These are phyloP conservation scores for Pyricularia pennisetigena DNA, from an alignment of 2,329 filamentous ascomycete species.

Conservation along the genomic window DNA sequence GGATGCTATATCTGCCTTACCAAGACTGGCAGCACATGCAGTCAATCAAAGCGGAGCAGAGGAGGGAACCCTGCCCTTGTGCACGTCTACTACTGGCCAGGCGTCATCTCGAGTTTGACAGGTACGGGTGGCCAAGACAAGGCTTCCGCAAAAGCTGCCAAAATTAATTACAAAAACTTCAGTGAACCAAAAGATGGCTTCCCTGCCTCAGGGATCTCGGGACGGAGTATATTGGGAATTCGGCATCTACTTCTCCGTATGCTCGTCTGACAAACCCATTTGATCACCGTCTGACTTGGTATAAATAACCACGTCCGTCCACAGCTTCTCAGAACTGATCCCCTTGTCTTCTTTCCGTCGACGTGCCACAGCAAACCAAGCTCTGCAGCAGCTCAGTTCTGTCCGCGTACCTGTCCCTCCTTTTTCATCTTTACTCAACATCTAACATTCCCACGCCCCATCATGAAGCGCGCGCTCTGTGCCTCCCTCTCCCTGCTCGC, in stretches of 20 bases:
- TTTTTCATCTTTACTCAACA: neutral
- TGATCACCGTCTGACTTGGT: neutral
- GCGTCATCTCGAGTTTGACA: neutral
- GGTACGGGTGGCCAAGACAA: neutral
- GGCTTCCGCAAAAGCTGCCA: neutral
- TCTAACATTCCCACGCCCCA: neutral
- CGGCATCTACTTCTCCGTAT: neutral
- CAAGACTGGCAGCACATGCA: neutral
- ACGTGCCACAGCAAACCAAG: neutral
- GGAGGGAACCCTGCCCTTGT: neutral
- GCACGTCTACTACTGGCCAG: neutral
- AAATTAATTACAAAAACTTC: neutral
- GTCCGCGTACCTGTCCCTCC: neutral
- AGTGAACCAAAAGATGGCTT: neutral
- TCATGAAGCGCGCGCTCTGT: slow-evolving; percentile 6
- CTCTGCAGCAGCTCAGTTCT: neutral
- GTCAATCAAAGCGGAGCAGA: neutral
- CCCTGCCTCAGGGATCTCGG: neutral
- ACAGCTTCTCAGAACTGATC: neutral
- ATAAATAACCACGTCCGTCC: neutral
- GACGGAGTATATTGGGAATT: neutral
- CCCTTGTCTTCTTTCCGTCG: neutral
- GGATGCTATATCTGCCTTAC: neutral
- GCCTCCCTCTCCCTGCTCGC: slow-evolving; percentile 32
- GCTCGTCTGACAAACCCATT: neutral